Evolutionary conservation across 1,284 basidiomycete species (phyloP).

Genomic region (Hymenochaete sp.): DNA sequence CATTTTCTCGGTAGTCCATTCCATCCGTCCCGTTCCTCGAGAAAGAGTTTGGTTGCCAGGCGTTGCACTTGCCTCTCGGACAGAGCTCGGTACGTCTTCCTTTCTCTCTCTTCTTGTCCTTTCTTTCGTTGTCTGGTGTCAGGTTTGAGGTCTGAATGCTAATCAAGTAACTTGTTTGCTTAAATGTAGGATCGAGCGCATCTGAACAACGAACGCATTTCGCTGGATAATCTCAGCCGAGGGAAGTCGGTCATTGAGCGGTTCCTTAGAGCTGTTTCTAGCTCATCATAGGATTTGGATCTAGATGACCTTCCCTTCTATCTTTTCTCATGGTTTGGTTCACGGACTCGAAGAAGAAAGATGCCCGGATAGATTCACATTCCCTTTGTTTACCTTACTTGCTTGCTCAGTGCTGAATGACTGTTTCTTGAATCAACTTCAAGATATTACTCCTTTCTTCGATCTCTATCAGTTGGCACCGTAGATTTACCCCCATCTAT

Average conservation of each 20-base stretch:
- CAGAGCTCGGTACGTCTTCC: constrained; percentile 60
- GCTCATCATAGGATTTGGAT: no score
- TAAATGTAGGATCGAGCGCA: constrained; percentile 68
- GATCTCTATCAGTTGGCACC: no score
- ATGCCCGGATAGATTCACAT: no score
- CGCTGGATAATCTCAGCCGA: constrained; percentile 63
- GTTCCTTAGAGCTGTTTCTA: constrained; percentile 46
- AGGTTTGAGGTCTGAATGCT: constrained; percentile 1
- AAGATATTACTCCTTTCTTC: no score
- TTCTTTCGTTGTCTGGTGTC: no score
- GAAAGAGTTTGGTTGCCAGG: constrained; percentile 77
- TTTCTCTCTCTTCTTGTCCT: not conserved
- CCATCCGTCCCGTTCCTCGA: constrained; percentile 91
- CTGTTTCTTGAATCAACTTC: no score
- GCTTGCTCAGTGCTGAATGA: no score
- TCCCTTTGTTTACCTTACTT: no score
- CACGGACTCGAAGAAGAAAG: no score
- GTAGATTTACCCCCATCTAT: no score
- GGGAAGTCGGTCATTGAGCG: constrained; percentile 69
- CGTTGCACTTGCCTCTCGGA: constrained; percentile 84
- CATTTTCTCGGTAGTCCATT: constrained; percentile 49
- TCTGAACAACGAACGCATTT: constrained; percentile 79
- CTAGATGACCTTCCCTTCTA: not conserved
- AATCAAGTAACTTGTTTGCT: constrained; percentile 4
- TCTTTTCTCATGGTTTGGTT: no score